phyloP scores from a whole-genome alignment of 1,284 basidiomycete genomes.

The Heterobasidion irregulare region DNA sequence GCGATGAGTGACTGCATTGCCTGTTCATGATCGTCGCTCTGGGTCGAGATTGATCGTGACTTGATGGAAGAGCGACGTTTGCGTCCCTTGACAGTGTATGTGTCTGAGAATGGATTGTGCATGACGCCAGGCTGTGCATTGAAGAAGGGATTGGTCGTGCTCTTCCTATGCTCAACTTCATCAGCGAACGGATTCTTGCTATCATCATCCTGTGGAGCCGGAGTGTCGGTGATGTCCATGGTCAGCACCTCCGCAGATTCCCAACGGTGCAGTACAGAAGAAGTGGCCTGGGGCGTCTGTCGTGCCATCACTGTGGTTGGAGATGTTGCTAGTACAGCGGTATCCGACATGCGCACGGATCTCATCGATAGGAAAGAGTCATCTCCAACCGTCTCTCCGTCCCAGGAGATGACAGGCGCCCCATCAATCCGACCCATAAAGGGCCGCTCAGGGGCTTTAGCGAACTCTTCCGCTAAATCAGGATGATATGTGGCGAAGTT shows the following conservation, averaged over 20 bases:
- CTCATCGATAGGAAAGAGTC: constrained; percentile 43
- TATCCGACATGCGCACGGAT: constrained; percentile 41
- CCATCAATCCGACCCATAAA: constrained; percentile 29
- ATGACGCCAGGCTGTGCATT: constrained; percentile 27
- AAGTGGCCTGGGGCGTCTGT: constrained; percentile 47
- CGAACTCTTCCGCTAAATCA: constrained; percentile 43
- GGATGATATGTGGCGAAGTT: constrained; percentile 42
- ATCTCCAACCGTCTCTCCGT: constrained; percentile 37
- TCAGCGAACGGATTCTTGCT: constrained; percentile 34
- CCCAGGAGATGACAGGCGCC: constrained; percentile 40
- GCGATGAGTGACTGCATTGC: constrained; percentile 57
- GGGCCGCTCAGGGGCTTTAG: constrained; percentile 30
- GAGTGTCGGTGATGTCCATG: constrained; percentile 23
- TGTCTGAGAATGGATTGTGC: constrained; percentile 14
- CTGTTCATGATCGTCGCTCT: constrained; percentile 24
- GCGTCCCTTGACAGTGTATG: constrained; percentile 14
- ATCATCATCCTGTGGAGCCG: constrained; percentile 18
- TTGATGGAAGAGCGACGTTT: constrained; percentile 9
- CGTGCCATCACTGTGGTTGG: constrained; percentile 37
- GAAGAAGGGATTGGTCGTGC: constrained; percentile 60
- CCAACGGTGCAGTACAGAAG: constrained; percentile 49
- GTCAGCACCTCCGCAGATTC: constrained; percentile 63
- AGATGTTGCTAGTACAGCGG: constrained; percentile 21
- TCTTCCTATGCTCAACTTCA: constrained; percentile 18
- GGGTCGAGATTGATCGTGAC: constrained; percentile 15